Conservation (phyloP, 2,329 filamentous ascomycete genomes). For the Neospermospora avenae region DNA sequence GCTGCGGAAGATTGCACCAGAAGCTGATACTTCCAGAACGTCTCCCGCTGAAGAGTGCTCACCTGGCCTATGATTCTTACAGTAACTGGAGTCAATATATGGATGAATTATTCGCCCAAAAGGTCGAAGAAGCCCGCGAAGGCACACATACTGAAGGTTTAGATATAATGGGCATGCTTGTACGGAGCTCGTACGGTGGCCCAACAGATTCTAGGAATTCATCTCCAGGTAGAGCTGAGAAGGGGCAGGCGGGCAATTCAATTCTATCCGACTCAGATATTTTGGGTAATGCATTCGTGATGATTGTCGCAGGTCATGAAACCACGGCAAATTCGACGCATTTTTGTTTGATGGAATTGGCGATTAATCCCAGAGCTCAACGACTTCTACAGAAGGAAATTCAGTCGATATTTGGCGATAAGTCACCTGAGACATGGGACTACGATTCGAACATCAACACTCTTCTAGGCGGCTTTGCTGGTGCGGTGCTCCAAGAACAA, state of each 20-base stretch:
- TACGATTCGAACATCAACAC: constrained; percentile 65
- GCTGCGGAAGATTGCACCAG: not conserved
- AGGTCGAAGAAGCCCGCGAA: constrained; percentile 43
- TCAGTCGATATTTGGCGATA: constrained; percentile 58
- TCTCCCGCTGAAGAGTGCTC: constrained; percentile 44
- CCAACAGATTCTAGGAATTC: constrained; percentile 35
- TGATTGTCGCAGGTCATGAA: constrained; percentile 74
- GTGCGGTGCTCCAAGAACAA: constrained; percentile 75
- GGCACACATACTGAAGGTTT: constrained; percentile 42
- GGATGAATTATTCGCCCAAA: constrained; percentile 54
- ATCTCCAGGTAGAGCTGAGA: constrained; percentile 40
- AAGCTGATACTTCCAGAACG: constrained; percentile 28
- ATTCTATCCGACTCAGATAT: constrained; percentile 62
- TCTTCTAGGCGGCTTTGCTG: constrained; percentile 66
- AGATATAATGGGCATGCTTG: constrained; percentile 55
- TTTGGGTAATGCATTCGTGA: constrained; percentile 67
- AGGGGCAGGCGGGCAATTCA: constrained; percentile 51
- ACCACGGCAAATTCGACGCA: constrained; percentile 75
- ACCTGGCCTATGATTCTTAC: constrained; percentile 44
- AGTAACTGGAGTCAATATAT: constrained; percentile 60
- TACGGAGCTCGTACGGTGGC: constrained; percentile 42
- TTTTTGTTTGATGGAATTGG: constrained; percentile 66
- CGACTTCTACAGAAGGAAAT: constrained; percentile 65
- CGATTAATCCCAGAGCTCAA: constrained; percentile 62
- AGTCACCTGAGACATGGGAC: constrained; percentile 61